These are phyloP conservation scores for Paecilomyces sp. DNA, from an alignment of 2,329 filamentous ascomycete genomes.

Conservation along the genomic window DNA sequence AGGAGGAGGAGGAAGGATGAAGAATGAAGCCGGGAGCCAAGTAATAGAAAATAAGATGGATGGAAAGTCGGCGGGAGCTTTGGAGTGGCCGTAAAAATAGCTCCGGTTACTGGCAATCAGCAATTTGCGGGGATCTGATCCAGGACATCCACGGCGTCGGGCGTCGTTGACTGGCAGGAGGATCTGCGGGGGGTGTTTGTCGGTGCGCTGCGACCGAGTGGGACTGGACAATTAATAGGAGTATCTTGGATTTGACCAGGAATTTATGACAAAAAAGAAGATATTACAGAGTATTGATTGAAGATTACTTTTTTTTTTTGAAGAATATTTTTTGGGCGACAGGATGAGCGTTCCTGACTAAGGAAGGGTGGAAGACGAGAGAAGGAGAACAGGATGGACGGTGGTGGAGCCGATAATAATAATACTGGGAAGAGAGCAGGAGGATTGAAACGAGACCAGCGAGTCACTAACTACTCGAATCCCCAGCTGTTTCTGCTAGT, in stretches of 20 bases:
- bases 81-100: neutral
- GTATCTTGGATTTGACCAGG: neutral
- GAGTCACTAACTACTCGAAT: too few relatives aligned
- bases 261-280: too few relatives aligned
- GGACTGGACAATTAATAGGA: neutral
- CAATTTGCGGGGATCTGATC: neutral
- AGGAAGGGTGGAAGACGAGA: neutral
- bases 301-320: too few relatives aligned
- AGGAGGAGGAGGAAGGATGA: too few relatives aligned
- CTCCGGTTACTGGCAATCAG: neutral
- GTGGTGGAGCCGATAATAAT: neutral
- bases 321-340: too few relatives aligned
- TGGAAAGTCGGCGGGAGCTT: neutral
- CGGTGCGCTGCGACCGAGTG: neutral
- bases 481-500: too few relatives aligned
- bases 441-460: too few relatives aligned
- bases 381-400: neutral
- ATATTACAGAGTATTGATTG: too few relatives aligned
- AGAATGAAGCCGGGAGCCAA: neutral
- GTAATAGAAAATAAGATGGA: neutral
- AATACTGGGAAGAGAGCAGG: neutral
- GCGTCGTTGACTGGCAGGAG: neutral
- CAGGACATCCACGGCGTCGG: neutral
- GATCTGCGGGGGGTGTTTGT: neutral
- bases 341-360: neutral